phyloP scores from a whole-genome alignment of 768 basidiomycete species.

The Candolleomyces eurysporus region DNA sequence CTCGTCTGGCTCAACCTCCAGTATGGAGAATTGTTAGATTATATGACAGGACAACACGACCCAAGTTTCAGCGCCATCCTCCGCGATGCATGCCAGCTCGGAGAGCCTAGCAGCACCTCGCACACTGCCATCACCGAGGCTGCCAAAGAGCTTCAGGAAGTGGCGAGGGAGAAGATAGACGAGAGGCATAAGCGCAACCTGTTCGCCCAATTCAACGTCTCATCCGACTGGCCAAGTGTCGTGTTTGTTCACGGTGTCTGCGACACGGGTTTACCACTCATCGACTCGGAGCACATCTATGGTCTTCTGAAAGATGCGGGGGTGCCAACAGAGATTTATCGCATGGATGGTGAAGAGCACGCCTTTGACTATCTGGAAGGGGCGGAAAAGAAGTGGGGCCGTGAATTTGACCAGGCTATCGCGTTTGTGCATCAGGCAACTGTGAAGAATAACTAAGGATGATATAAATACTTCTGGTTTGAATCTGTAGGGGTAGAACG shows the following conservation, averaged over 20 bases:
- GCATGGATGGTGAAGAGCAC: constrained; percentile 40
- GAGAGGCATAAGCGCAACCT: constrained; percentile 29
- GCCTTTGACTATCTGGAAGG: constrained; percentile 49
- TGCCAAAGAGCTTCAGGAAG: constrained; percentile 90
- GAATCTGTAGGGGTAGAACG: constrained; percentile 64
- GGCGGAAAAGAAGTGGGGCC: constrained; percentile 30
- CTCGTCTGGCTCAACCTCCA: constrained; percentile 60
- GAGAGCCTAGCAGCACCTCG: constrained; percentile 84
- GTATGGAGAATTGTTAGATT: constrained; percentile 56
- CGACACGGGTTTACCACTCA: constrained; percentile 43
- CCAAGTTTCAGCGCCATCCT: constrained; percentile 50
- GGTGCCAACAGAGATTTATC: constrained; percentile 24
- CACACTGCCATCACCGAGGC: constrained; percentile 91
- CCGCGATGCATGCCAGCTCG: constrained; percentile 53
- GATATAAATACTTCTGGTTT: too few species aligned
- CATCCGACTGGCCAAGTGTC: constrained; percentile 42
- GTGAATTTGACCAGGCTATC: constrained; percentile 7
- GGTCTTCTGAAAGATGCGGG: constrained; percentile 26
- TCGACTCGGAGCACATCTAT: constrained; percentile 39
- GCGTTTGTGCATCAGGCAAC: constrained; percentile 4
- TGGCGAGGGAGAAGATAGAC: constrained; percentile 55
- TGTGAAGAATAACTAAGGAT: too few species aligned
- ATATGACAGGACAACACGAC: constrained; percentile 47
- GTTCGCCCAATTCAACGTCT: constrained; percentile 45
- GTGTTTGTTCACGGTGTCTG: constrained; percentile 46